These are phyloP conservation scores for Zygnema circumcarinatum DNA, from an alignment of 139 green algal species.

Conservation along the genomic window DNA sequence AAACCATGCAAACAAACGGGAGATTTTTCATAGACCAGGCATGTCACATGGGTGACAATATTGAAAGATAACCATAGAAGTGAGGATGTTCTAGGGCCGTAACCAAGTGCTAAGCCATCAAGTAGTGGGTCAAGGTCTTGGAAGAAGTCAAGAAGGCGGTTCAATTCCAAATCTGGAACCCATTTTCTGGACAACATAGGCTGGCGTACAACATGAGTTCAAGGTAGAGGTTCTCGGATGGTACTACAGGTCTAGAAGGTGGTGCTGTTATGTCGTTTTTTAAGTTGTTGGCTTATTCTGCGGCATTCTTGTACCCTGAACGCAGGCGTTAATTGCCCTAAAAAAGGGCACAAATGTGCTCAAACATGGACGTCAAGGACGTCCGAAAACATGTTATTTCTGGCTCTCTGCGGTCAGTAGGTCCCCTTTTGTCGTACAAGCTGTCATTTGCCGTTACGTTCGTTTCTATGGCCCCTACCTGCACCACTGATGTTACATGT, in stretches of 20 bases:
- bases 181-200: neutral
- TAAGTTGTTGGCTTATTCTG: neutral
- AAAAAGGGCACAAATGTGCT: conserved; percentile 61
- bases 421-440: neutral
- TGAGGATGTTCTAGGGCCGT: neutral
- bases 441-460: neutral
- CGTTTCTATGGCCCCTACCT: no score
- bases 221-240: no score
- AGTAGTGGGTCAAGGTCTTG: no score
- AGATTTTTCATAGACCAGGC: neutral
- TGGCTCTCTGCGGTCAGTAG: conserved; percentile 47
- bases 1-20: no score
- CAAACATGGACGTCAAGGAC: conserved; percentile 57
- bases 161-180: neutral
- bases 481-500: no score
- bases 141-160: neutral
- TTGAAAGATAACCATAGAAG: neutral
- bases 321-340: conserved; percentile 57
- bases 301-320: neutral
- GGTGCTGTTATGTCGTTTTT: no score
- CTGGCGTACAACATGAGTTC: conserved; percentile 5
- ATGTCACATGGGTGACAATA: neutral
- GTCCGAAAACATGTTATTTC: conserved; percentile 55
- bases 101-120: no score
- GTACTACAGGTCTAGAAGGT: no score